phyloP scores from a whole-genome alignment of 495 filamentous ascomycete genomes.

The Aspergillus homomorphus region DNA sequence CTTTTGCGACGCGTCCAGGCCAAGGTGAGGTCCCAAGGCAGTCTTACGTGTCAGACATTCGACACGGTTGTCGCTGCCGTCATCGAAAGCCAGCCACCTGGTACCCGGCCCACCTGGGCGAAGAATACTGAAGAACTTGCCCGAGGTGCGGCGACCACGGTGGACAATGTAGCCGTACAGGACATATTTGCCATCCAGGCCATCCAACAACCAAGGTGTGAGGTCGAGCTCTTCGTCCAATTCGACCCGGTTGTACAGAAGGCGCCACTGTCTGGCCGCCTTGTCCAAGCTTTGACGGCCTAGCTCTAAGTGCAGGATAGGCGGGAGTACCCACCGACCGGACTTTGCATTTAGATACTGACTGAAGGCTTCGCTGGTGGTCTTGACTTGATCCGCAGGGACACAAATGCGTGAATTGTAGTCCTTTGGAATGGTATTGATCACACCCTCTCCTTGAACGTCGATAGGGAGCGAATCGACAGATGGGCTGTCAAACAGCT shows the following conservation, averaged over 20 bases:
- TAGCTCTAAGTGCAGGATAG: slow-evolving; percentile 57
- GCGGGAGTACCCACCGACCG: slow-evolving; percentile 41
- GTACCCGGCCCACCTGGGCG: slow-evolving; percentile 55
- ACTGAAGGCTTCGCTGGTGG: slow-evolving; percentile 30
- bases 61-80: slow-evolving; percentile 54
- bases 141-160: slow-evolving; percentile 57
- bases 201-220: slow-evolving; percentile 31
- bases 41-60: slow-evolving; percentile 56
- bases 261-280: slow-evolving; percentile 52
- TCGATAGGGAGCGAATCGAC: slow-evolving; percentile 5
- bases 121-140: slow-evolving; percentile 59
- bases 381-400: slow-evolving; percentile 34
- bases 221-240: slow-evolving; percentile 54
- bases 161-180: slow-evolving; percentile 64
- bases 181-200: slow-evolving; percentile 45
- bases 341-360: slow-evolving; percentile 33
- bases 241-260: slow-evolving; percentile 54
- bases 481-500: slow-evolving; percentile 45
- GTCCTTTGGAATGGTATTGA: slow-evolving; percentile 36
- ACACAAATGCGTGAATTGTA: slow-evolving; percentile 42
- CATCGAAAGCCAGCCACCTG: slow-evolving; percentile 59
- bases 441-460: slow-evolving; percentile 10
- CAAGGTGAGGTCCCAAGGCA: slow-evolving; percentile 53
- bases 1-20: slow-evolving; percentile 37
- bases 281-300: slow-evolving; percentile 55